phyloP scores from a whole-genome alignment of 2,329 filamentous ascomycete species.

The Botrytis cinerea region DNA sequence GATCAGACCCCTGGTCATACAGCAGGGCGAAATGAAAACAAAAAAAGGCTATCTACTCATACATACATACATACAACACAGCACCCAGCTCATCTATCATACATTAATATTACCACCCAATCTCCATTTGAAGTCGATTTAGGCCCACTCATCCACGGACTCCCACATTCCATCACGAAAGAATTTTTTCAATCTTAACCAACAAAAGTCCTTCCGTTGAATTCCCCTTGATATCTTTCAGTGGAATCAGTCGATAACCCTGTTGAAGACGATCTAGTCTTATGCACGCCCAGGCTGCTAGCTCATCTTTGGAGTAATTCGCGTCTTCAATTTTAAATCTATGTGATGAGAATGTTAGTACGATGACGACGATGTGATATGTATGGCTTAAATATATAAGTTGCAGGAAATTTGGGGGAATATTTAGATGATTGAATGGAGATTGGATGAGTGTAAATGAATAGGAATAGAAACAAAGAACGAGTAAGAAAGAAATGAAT shows the following conservation, averaged over 20 bases:
- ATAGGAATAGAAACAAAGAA: not conserved
- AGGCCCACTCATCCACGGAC: not conserved
- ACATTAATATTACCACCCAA: slow-evolving; percentile 6
- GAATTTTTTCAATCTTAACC: slow-evolving; percentile 67
- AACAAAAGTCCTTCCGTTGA: slow-evolving; percentile 69
- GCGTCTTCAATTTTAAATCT: slow-evolving; percentile 84
- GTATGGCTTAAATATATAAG: not conserved
- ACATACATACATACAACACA: not conserved
- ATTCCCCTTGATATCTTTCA: slow-evolving; percentile 69
- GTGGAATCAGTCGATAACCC: slow-evolving; percentile 76
- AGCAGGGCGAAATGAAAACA: not conserved
- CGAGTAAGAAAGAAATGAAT: not conserved
- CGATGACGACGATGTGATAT: not conserved
- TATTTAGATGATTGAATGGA: not conserved
- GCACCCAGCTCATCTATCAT: not conserved
- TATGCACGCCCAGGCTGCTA: slow-evolving; percentile 88
- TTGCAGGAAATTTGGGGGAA: not conserved
- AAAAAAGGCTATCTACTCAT: not conserved
- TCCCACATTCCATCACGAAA: slow-evolving; percentile 22
- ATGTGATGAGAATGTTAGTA: slow-evolving; percentile 7
- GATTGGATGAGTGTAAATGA: not conserved
- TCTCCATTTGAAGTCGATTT: not conserved
- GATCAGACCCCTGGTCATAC: not conserved
- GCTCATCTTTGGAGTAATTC: slow-evolving; percentile 73
- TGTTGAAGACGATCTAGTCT: slow-evolving; percentile 75